Evolutionary conservation across 2,329 filamentous ascomycete genomes (phyloP).

Genomic region (Diplodia sapinea): DNA sequence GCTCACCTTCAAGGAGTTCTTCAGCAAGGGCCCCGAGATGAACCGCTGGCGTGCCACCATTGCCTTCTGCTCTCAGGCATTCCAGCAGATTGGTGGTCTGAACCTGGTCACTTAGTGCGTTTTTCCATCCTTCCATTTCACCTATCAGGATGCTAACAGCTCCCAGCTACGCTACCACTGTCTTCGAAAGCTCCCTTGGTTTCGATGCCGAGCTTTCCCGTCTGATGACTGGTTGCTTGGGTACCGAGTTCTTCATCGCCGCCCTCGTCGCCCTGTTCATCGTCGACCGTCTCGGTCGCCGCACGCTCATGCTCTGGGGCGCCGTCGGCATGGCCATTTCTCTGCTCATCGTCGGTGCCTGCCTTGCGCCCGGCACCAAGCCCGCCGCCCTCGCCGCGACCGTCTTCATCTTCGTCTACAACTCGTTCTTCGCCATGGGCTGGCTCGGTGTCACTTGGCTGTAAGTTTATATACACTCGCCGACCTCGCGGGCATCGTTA

Average conservation of each 20-base stretch:
- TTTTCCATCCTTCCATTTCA: not conserved
- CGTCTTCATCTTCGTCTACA: constrained; percentile 61
- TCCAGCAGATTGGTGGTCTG: constrained; percentile 67
- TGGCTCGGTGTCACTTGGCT: constrained; percentile 56
- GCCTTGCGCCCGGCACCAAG: constrained; percentile 25
- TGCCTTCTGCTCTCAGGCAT: constrained; percentile 64
- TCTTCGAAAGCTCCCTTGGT: constrained; percentile 29
- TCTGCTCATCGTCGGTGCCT: constrained; percentile 40
- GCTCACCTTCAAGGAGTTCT: constrained; percentile 56
- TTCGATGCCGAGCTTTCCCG: constrained; percentile 42
- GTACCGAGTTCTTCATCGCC: constrained; percentile 42
- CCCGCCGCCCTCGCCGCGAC: constrained; percentile 50
- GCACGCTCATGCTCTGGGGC: constrained; percentile 44
- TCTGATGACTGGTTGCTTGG: constrained; percentile 34
- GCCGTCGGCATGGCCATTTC: constrained; percentile 41
- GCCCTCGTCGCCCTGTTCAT: constrained; percentile 39
- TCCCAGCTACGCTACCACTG: constrained; percentile 26
- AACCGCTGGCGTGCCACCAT: constrained; percentile 67
- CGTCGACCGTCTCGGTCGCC: constrained; percentile 42
- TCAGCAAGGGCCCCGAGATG: constrained; percentile 67
- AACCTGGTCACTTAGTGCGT: constrained; percentile 34
- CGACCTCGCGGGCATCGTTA: not conserved
- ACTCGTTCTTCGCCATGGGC: constrained; percentile 60
- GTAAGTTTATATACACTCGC: not conserved
- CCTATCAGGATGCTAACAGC: not conserved